Percentiles rank a stretch among this genome's conserved stretches.
phyloP scores from a whole-genome alignment of 768 basidiomycete species.

The Trametes cubensis region DNA sequence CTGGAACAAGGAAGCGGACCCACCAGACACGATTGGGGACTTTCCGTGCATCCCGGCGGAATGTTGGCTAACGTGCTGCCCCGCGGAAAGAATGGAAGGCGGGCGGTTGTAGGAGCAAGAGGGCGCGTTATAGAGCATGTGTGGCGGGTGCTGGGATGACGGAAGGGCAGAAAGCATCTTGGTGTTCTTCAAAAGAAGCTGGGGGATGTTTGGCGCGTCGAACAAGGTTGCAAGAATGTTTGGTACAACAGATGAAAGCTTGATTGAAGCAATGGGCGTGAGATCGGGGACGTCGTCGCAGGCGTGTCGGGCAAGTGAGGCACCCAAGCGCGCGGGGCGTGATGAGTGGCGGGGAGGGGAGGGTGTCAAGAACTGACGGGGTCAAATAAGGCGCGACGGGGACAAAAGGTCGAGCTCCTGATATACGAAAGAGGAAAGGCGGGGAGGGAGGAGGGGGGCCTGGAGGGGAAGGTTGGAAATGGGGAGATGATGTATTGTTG shows the following conservation, averaged over 20 bases:
- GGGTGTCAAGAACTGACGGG: constrained; percentile 10
- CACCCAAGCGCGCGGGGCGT: constrained; percentile 6
- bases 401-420: constrained; percentile 20
- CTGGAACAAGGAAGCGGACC: constrained; percentile 4
- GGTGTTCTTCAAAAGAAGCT: neutral
- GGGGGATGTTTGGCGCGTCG: neutral
- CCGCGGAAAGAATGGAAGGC: constrained; percentile 8
- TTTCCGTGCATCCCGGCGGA: constrained; percentile 15
- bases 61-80: constrained; percentile 15
- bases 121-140: constrained; percentile 8
- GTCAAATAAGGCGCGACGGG: constrained; percentile 19
- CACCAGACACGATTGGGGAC: constrained; percentile 9
- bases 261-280: constrained; percentile 7
- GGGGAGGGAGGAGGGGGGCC: constrained; percentile 15
- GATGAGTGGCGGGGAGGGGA: constrained; percentile 10
- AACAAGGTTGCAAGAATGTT: constrained; percentile 12
- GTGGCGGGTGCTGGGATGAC: constrained; percentile 13
- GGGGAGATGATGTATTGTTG: constrained; percentile 28
- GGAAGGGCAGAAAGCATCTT: constrained; percentile 20
- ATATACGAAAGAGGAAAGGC: constrained; percentile 21
- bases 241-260: constrained; percentile 6
- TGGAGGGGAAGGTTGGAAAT: constrained; percentile 21
- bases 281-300: constrained; percentile 1
- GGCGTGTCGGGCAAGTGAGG: constrained; percentile 9
- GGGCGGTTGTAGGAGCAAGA: constrained; percentile 17